Evolutionary conservation across 495 filamentous ascomycete genomes (phyloP).

Genomic region (Geopyxis carbonaria): DNA sequence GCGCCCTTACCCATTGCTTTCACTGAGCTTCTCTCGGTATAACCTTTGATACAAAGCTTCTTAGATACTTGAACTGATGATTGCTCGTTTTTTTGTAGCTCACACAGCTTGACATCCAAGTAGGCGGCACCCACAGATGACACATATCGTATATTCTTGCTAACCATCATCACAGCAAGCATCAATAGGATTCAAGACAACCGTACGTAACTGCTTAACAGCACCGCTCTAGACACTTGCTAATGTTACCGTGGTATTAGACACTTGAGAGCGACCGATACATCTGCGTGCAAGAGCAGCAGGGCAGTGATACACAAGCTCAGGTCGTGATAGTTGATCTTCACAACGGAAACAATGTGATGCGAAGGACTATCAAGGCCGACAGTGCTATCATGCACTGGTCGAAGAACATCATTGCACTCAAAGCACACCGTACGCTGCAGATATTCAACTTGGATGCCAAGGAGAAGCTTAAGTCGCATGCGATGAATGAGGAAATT

Average conservation of each 20-base stretch:
- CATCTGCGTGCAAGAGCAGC: conserved; percentile 89
- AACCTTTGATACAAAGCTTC: conserved; percentile 3
- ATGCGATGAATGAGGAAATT: conserved; percentile 90
- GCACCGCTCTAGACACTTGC: background rate
- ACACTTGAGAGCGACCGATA: conserved; percentile 94
- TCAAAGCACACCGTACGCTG: conserved; percentile 85
- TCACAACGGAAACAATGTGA: conserved; percentile 84
- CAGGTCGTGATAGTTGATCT: conserved; percentile 96
- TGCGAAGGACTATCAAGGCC: conserved; percentile 88
- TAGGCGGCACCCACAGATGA: conserved; percentile 31
- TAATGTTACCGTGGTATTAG: conserved; percentile 30
- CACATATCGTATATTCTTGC: conserved; percentile 19
- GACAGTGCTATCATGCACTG: conserved; percentile 99
- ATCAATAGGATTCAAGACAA: conserved; percentile 92
- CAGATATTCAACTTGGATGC: conserved; percentile 90
- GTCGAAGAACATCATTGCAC: conserved; percentile 83
- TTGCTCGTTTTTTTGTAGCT: conserved; percentile 35
- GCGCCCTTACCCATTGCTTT: conserved; percentile 84
- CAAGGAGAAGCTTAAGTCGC: conserved; percentile 86
- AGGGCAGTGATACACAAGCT: conserved; percentile 60
- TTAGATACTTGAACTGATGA: conserved; percentile 8
- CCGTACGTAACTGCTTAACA: conserved; percentile 46
- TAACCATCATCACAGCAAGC: conserved; percentile 40
- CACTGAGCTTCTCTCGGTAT: conserved; percentile 68
- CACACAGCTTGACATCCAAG: conserved; percentile 62